Evolutionary conservation across 805 yeast genomes (phyloP).

Genomic region (Hanseniaspora guilliermondii): DNA sequence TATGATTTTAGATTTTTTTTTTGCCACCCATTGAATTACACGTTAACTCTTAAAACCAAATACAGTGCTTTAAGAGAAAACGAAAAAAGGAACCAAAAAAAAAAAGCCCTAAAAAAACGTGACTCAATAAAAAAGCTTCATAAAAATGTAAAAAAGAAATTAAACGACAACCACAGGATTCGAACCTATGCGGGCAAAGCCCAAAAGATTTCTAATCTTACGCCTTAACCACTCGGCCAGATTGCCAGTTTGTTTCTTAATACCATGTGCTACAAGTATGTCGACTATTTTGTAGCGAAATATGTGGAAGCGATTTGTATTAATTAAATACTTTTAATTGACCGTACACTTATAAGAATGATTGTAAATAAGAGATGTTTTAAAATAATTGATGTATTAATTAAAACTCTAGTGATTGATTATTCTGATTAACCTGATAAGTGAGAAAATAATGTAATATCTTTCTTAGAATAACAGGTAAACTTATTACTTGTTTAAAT

Average conservation of each 20-base stretch:
- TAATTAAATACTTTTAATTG: too few relatives aligned
- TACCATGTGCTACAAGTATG: too few relatives aligned
- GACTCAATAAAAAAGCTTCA: background rate
- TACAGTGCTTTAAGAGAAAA: background rate
- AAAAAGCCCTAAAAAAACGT: conserved; percentile 3
- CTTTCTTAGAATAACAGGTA: too few relatives aligned
- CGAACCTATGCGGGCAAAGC: conserved; percentile 55
- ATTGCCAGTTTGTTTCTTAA: conserved; percentile 25
- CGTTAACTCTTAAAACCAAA: background rate
- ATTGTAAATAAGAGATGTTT: too few relatives aligned
- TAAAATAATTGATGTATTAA: too few relatives aligned
- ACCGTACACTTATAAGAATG: too few relatives aligned
- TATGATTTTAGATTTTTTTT: background rate
- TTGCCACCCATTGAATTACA: background rate
- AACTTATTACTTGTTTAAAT: too few relatives aligned
- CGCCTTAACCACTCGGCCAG: conserved; percentile 61
- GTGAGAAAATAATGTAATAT: too few relatives aligned
- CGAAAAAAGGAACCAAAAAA: background rate
- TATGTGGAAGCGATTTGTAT: too few relatives aligned
- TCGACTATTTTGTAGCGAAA: too few relatives aligned
- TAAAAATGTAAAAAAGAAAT: conserved; percentile 22
- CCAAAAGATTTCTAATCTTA: conserved; percentile 49
- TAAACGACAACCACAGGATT: conserved; percentile 60
- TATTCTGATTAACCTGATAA: too few relatives aligned
- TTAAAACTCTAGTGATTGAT: too few relatives aligned